phyloP scores from a whole-genome alignment of 768 basidiomycete genomes.

The Agaricus blazei region DNA sequence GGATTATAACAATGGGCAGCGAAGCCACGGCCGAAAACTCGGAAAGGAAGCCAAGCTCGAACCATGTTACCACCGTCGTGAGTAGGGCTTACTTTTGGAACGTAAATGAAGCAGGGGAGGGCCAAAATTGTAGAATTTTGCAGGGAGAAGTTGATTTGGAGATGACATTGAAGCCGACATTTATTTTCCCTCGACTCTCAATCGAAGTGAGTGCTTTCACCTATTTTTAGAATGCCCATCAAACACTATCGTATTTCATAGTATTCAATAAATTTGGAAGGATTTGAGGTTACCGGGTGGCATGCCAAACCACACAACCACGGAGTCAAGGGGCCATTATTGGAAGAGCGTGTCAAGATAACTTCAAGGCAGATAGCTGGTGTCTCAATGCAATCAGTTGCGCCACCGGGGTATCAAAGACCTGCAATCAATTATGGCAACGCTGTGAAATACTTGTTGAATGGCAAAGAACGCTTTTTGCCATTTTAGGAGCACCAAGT shows the following conservation, averaged over 20 bases:
- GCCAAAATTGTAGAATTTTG: not conserved
- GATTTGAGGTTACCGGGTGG: conserved; percentile 6
- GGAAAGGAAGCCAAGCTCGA: conserved; percentile 34
- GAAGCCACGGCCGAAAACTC: conserved; percentile 38
- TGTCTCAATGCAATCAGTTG: not conserved
- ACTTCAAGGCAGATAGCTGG: conserved; percentile 8
- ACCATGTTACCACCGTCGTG: conserved; percentile 35
- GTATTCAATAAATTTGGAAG: conserved; percentile 2
- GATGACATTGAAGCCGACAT: conserved; percentile 5
- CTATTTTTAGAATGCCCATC: too few species aligned
- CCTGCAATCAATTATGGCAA: conserved; percentile 4
- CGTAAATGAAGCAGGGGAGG: conserved; percentile 1
- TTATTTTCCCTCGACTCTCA: conserved; percentile 5
- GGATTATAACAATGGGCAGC: conserved; percentile 44
- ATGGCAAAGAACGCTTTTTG: conserved; percentile 7
- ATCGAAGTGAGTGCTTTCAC: conserved; percentile 1
- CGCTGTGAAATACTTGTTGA: conserved; percentile 2
- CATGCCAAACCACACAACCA: not conserved
- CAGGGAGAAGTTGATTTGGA: conserved; percentile 8
- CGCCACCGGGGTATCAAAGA: conserved; percentile 9
- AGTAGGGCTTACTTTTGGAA: conserved; percentile 48
- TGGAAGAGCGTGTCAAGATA: not conserved
- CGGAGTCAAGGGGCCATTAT: not conserved
- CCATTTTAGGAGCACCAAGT: not conserved
- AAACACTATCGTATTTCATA: not conserved